phyloP scores from a whole-genome alignment of 2,329 filamentous ascomycete species.

The Zasmidium citrigriseum region DNA sequence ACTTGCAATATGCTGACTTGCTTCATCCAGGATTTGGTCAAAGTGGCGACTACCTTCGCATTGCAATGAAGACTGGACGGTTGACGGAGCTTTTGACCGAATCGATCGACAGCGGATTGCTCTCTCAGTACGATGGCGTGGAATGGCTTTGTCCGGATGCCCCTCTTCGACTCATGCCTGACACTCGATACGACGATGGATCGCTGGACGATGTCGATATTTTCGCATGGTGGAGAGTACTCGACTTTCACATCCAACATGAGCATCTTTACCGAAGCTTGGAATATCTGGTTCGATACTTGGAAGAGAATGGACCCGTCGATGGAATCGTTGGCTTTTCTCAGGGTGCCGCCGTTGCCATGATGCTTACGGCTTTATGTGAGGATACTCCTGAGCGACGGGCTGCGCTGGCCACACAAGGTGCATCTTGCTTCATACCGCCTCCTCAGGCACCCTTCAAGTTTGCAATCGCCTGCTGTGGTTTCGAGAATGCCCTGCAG shows the following conservation, averaged over 20 bases:
- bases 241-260: conserved; percentile 19
- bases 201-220: conserved; percentile 17
- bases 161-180: conserved; percentile 17
- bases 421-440: conserved; percentile 15
- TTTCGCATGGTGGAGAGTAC: conserved; percentile 19
- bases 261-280: conserved; percentile 21
- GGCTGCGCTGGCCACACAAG: conserved; percentile 15
- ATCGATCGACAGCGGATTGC: conserved; percentile 9
- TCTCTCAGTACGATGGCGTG: conserved; percentile 16
- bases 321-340: conserved; percentile 23
- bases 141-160: conserved; percentile 20
- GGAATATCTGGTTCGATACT: conserved; percentile 18
- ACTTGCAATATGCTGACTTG: not conserved
- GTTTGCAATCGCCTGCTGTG: conserved; percentile 21
- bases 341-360: conserved; percentile 22
- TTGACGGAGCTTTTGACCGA: conserved; percentile 14
- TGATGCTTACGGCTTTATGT: conserved; percentile 29
- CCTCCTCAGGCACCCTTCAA: conserved; percentile 24
- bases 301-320: conserved; percentile 18
- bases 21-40: conserved; percentile 17
- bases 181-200: conserved; percentile 9
- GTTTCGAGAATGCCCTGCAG: conserved; percentile 17
- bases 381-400: conserved; percentile 19
- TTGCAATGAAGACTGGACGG: conserved; percentile 17
- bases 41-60: conserved; percentile 20